Percentiles rank a stretch among this genome's conserved stretches.
Evolutionary conservation across 1,284 basidiomycete species (phyloP).

Genomic region (Cutaneotrichosporon sp.): DNA sequence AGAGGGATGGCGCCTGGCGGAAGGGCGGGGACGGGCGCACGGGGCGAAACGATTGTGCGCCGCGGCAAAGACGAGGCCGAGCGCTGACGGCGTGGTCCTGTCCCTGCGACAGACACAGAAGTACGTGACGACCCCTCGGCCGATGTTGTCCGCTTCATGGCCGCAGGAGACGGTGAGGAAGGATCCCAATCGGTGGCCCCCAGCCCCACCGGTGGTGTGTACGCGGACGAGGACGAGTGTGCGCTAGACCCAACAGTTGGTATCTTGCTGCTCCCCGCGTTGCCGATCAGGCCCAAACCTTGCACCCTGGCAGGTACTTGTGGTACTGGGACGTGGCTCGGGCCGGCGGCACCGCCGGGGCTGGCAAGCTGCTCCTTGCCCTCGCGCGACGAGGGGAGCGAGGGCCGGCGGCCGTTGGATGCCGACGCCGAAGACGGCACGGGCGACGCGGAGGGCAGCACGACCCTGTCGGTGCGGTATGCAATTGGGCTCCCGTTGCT

Average conservation of each 20-base stretch:
- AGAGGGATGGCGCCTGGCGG: neutral
- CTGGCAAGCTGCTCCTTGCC: neutral
- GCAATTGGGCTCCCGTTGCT: neutral
- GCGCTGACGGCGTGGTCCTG: slow-evolving; percentile 15
- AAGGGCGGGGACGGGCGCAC: slow-evolving; percentile 2
- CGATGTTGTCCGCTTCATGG: slow-evolving; percentile 1
- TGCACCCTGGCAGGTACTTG: neutral
- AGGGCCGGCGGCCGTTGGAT: neutral
- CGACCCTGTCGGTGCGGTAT: neutral
- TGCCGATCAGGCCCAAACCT: neutral
- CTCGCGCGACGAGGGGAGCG: neutral
- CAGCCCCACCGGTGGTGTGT: neutral
- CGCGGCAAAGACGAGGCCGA: slow-evolving; percentile 15
- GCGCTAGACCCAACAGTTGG: neutral
- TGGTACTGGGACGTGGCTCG: neutral
- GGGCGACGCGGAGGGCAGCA: neutral
- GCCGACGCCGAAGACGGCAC: neutral
- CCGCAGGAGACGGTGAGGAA: neutral
- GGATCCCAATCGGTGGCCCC: neutral
- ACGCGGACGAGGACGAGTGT: neutral
- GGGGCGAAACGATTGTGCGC: slow-evolving; percentile 3
- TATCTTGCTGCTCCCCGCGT: neutral
- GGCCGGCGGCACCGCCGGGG: neutral
- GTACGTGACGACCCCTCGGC: slow-evolving; percentile 5
- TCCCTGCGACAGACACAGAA: neutral